Evolutionary conservation across 495 filamentous ascomycete species (phyloP).

Genomic region (Penicillium diatomitis): DNA sequence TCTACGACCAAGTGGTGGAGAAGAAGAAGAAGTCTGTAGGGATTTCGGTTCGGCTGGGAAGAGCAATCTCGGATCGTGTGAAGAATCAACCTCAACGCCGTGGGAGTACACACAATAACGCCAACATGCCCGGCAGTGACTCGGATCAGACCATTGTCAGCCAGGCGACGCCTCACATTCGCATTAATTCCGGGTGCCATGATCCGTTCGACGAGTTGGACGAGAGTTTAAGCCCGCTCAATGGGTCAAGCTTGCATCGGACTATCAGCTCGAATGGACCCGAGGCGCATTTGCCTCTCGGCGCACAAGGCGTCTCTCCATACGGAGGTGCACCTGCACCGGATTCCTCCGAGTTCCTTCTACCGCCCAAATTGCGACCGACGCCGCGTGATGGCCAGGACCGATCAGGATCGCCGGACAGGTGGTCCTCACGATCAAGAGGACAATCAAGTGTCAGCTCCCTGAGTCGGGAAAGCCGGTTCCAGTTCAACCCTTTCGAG

Average conservation of each 20-base stretch:
- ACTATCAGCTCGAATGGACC: slow-evolving; percentile 14
- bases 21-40: no score
- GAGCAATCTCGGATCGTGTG: no score
- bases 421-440: slow-evolving; percentile 13
- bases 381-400: slow-evolving; percentile 8
- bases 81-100: neutral
- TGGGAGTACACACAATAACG: neutral
- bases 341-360: slow-evolving; percentile 51
- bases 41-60: no score
- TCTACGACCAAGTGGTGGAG: no score
- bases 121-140: slow-evolving; percentile 15
- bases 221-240: slow-evolving; percentile 16
- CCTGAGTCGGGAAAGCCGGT: slow-evolving; percentile 44
- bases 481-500: slow-evolving; percentile 30
- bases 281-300: slow-evolving; percentile 4
- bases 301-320: slow-evolving; percentile 15
- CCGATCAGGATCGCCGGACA: slow-evolving; percentile 13
- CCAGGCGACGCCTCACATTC: slow-evolving; percentile 41
- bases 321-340: slow-evolving; percentile 26
- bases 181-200: slow-evolving; percentile 49
- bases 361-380: slow-evolving; percentile 40
- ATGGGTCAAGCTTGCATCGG: slow-evolving; percentile 12
- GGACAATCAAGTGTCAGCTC: slow-evolving; percentile 21
- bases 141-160: slow-evolving; percentile 3
- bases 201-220: slow-evolving; percentile 36